Base-by-base conservation (phyloP, 768 basidiomycete genomes). In the Daedalea quercina region DNA sequence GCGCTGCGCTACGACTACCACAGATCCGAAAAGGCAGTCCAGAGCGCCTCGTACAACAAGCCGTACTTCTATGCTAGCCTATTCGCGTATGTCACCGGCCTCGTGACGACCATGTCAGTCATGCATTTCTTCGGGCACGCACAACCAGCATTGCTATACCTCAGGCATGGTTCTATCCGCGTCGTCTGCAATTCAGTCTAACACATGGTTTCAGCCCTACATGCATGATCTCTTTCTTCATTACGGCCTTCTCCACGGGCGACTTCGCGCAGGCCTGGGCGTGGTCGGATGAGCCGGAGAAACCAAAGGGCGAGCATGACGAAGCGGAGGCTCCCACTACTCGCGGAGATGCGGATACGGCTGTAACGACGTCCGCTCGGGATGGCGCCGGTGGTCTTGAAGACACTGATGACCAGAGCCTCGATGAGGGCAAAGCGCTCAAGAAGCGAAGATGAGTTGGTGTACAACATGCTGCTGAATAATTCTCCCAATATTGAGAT, bases 71-170 rank as follows among this genome's bases (percentile, higher is more conserved):
- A 65, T 37, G 76, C 85, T 9, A 73, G 78, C 33, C 64, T 97
- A 50, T 56, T 69, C 3, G 90, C 85, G 22, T 98, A 98, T 68
- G 69, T 85, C 20, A 51, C 73, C 33, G 94, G 91, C 1, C 77
- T 97, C 28, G 67, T 73, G 17, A 75, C 74, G 13, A 94, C 94
- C 8, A 91, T 96, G 81, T 62, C 67, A 0, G 88, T 94, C 22
- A 92, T 96, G 93, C 90, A 95, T 63, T 63, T 69, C 37, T 85
- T 82, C 59, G 73, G 75, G 28, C 76, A 75, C 7, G 92, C 90
- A 2, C 95, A 99, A 61, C 95, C 95, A 1, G 95, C 95, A 1
- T 70, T 99, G 51, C 72, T 99, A 43, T 99, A 97, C 69, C 77
- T 99, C 56, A 88, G 87, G 88, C 87, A 60, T 9, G 24, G 3